These are phyloP conservation scores for Cryphonectria naterciae DNA, from an alignment of 2,329 filamentous ascomycete species.

Conservation along the genomic window DNA sequence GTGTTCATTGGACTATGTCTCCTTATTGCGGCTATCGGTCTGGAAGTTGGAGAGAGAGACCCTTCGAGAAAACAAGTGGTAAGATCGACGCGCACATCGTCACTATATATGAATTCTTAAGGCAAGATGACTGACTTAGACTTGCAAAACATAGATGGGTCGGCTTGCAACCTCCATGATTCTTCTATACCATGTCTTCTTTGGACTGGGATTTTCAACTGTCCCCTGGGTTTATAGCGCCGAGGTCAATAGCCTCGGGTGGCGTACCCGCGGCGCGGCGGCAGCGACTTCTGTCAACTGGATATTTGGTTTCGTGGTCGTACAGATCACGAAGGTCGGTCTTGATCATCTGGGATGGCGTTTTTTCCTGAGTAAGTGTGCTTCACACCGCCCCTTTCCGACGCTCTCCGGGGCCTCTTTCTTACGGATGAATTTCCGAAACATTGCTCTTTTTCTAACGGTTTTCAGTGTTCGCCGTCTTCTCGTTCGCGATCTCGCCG, in stretches of 20 bases:
- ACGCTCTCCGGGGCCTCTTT: not conserved
- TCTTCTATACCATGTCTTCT: slow-evolving; percentile 48
- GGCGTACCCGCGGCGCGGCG: slow-evolving; percentile 47
- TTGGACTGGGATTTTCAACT: slow-evolving; percentile 44
- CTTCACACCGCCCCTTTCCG: not conserved
- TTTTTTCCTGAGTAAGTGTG: slow-evolving; percentile 46
- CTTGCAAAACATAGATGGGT: slow-evolving; percentile 35
- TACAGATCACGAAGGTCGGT: slow-evolving; percentile 49
- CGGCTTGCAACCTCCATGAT: slow-evolving; percentile 48
- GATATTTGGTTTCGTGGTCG: slow-evolving; percentile 48
- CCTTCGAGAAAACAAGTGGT: slow-evolving; percentile 38
- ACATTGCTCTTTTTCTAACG: not conserved
- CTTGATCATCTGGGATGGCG: slow-evolving; percentile 46
- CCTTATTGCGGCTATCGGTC: slow-evolving; percentile 41
- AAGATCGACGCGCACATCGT: not conserved
- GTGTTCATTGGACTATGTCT: slow-evolving; percentile 42
- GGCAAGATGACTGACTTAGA: not conserved
- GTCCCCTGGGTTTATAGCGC: slow-evolving; percentile 48
- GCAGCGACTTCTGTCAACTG: slow-evolving; percentile 51
- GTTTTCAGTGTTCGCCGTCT: slow-evolving; percentile 31
- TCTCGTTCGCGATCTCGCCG: slow-evolving; percentile 42
- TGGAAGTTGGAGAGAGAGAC: slow-evolving; percentile 25
- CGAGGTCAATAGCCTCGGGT: slow-evolving; percentile 47
- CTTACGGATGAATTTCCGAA: not conserved
- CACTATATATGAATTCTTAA: too few species aligned